Percentiles rank a stretch among this genome's conserved stretches.
These are phyloP conservation scores for Echinosophora koreensis DNA, from an alignment of 306 rosid genomes.

Conservation along the genomic window DNA sequence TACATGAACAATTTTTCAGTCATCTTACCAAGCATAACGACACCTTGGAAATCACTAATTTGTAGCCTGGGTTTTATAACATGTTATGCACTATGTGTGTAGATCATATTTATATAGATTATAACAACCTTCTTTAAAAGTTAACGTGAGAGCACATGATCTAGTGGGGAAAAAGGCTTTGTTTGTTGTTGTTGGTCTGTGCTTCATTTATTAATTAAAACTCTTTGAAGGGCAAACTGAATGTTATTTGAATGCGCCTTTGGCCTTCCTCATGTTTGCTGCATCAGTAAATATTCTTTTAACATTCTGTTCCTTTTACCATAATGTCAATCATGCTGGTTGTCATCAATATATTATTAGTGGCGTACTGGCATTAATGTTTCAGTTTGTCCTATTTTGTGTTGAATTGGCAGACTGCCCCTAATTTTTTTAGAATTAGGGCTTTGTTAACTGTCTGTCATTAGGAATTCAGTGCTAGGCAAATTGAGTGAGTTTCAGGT, in stretches of 20 bases:
- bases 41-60: constrained; percentile 19
- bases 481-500: constrained; percentile 4
- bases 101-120: neutral
- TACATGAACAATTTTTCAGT: neutral
- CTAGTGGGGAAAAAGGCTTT: too few species aligned
- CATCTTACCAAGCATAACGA: neutral
- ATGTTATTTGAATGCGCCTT: constrained; percentile 1
- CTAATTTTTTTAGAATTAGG: neutral
- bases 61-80: constrained; percentile 25
- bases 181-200: neutral
- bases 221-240: neutral
- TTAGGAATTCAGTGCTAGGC: constrained; percentile 16
- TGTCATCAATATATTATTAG: neutral
- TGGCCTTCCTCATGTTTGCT: neutral
- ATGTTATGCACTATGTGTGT: constrained; percentile 17
- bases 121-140: neutral
- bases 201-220: constrained; percentile 16
- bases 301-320: neutral
- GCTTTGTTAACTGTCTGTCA: constrained; percentile 5
- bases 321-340: neutral
- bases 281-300: neutral
- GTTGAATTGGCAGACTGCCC: neutral
- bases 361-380: neutral
- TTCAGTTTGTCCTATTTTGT: constrained; percentile 11
- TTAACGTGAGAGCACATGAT: constrained; percentile 17